Evolutionary conservation across 352 stramenopile species (phyloP), one percentile per base, ranked within the genome.

Genomic region (Globisporangium alternatum): DNA sequence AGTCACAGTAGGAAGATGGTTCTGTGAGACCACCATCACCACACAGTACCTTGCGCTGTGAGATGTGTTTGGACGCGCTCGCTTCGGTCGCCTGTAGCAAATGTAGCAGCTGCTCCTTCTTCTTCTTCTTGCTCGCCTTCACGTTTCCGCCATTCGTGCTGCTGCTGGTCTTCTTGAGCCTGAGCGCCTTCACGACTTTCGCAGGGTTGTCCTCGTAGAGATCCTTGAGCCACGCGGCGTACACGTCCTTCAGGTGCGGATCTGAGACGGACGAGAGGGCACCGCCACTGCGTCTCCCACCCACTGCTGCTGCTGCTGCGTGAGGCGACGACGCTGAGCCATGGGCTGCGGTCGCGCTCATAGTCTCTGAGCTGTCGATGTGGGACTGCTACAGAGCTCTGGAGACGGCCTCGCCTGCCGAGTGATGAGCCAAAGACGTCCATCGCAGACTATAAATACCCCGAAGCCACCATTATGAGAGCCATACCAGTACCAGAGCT

Each of bases 11-110:
- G 39, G 13, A 56, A n/a, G 30, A 44, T 25, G 12, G 41, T 43
- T 28, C 25, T 51, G 21, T 30, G n/a, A 33, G 30, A 19, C 25
- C 9, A 39, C 39, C 8, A 48, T 8, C n/a, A 19, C 1, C 5
- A 57, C 33, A 41, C n/a, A 33, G 15, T 30, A 77, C 66, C 59
- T 77, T 65, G n/a, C 63, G 69, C 31, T 67, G 25, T 7, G 58
- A 58, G 12, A 75, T 44, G 41, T 81, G 67, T 61, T 88, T 88
- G 1, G 74, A 71, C 8, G 76, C 62, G 33, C 81, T 90, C 13
- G 79, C 74, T 47, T 76, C 60, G 0, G 81, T 90, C 30, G 80
- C 71, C 33, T 89, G 70, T n/a, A 75, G 64, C 21, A 75, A 69
- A 25, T 82, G 81, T 2, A 66, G 49, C 21, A 76, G 31, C 30